Evolutionary conservation across 495 filamentous ascomycete genomes (phyloP).

Genomic region (Aspergillus mulundensis): DNA sequence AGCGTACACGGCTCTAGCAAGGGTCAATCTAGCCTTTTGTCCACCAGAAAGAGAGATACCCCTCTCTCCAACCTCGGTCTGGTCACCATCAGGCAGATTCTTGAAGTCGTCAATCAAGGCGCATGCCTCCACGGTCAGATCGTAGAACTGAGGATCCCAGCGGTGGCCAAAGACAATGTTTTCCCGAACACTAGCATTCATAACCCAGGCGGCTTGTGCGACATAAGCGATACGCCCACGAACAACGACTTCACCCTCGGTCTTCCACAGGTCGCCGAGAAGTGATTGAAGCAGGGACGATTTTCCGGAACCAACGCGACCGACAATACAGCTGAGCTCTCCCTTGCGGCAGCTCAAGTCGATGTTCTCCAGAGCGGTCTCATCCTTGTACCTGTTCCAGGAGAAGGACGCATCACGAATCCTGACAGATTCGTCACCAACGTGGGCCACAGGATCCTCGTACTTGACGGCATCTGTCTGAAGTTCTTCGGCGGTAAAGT

Average conservation of each 20-base stretch:
- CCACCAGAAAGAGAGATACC: constrained; percentile 97
- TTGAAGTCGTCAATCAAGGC: constrained; percentile 89
- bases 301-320: constrained; percentile 92
- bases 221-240: constrained; percentile 85
- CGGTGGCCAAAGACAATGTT: constrained; percentile 97
- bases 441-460: constrained; percentile 61
- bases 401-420: constrained; percentile 87
- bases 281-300: constrained; percentile 85
- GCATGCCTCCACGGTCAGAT: constrained; percentile 89
- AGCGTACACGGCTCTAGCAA: constrained; percentile 94
- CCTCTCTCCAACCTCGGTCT: constrained; percentile 94
- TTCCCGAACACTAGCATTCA: constrained; percentile 95
- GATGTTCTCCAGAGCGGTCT: constrained; percentile 66
- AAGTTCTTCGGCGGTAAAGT: constrained; percentile 83
- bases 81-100: constrained; percentile 90
- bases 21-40: constrained; percentile 91
- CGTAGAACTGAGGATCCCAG: constrained; percentile 93
- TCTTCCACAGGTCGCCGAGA: constrained; percentile 87
- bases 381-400: constrained; percentile 76
- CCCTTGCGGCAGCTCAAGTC: constrained; percentile 84
- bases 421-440: constrained; percentile 78
- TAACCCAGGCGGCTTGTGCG: constrained; percentile 89
- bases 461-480: constrained; percentile 75
- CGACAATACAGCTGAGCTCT: constrained; percentile 88
- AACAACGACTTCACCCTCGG: constrained; percentile 76